Evolutionary conservation across 2,329 filamentous ascomycete species (phyloP), one percentile per base, ranked within the genome.

Genomic region (Fusarium virguliforme): DNA sequence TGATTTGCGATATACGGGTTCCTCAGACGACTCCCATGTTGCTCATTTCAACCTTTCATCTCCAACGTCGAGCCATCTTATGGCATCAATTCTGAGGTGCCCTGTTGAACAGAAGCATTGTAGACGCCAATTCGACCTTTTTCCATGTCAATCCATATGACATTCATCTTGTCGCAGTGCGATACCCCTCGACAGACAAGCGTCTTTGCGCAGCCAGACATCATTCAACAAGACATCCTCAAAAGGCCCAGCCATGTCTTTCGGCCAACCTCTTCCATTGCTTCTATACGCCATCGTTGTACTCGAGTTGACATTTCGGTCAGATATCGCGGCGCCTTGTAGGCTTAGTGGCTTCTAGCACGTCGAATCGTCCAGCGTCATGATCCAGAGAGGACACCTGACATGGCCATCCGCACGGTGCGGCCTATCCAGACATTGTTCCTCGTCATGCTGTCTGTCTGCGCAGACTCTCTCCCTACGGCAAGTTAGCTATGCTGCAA

Each of bases 401-500:
- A 65, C 73, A 80, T 78, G 32, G 78, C 78, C 5, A 75, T 59
- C 6, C 76, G 75, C 30, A 80, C 76, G 8, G 79, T 80, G 40
- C 71, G 75, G 35, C 76, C 74, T 59, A 81, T 78, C 72, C 76
- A 74, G 12, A 76, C 74, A 59, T 80, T 80, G 5, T 74, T 79
- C 15, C 40, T 60, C 3, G 72, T 66, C 3, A 70, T 67, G 3
- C 67, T 68, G 12, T 70, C 65, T 0, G 28, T 22, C 4, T 53
- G 46, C 2, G 66, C 54, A 6, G 56, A 46, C 5, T 64, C 24
- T 13, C n/a, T 57, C 3, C 41, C 67, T 71, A 6, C 0, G 2
- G 4, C 0, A 5, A 6, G 26, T 75, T 15, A 75, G 46, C 15
- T 1, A 2, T 18, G 1, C 13, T 8, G 12, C 2, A 48, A 26